Evolutionary conservation across 2,329 filamentous ascomycete genomes (phyloP).

Genomic region (Aspergillus nomiae): DNA sequence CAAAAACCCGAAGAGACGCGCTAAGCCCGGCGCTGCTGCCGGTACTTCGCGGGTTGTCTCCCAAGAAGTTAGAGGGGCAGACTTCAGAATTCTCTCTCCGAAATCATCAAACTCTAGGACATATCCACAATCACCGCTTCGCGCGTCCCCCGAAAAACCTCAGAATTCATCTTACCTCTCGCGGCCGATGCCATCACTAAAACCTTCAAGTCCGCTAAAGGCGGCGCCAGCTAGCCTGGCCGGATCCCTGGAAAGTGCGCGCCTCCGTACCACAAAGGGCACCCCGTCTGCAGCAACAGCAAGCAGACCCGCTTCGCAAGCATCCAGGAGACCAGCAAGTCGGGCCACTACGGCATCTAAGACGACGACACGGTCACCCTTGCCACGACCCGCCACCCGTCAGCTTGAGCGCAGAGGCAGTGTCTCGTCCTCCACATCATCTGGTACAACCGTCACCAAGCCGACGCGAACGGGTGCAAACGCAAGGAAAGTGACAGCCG

Average conservation of each 20-base stretch:
- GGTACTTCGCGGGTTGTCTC: constrained; percentile 44
- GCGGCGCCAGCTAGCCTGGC: constrained; percentile 25
- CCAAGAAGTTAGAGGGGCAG: constrained; percentile 48
- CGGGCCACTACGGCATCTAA: constrained; percentile 33
- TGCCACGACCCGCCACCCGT: constrained; percentile 41
- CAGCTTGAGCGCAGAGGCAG: constrained; percentile 43
- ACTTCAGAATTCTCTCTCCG: constrained; percentile 71
- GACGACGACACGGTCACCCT: constrained; percentile 31
- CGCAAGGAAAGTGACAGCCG: constrained; percentile 32
- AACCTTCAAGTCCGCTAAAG: constrained; percentile 50
- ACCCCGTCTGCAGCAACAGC: constrained; percentile 31
- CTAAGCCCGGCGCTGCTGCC: constrained; percentile 43
- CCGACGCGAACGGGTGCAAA: constrained; percentile 30
- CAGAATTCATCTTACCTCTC: constrained; percentile 59
- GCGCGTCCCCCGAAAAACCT: constrained; percentile 44
- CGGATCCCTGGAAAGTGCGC: constrained; percentile 20
- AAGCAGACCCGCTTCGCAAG: constrained; percentile 28
- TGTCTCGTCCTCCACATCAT: constrained; percentile 39
- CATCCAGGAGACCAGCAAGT: constrained; percentile 31
- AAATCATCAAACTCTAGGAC: constrained; percentile 79
- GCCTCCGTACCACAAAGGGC: constrained; percentile 26
- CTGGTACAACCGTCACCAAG: constrained; percentile 42
- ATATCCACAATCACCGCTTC: constrained; percentile 58
- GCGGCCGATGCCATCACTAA: constrained; percentile 64
- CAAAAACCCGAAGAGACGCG: constrained; percentile 71